phyloP scores from a whole-genome alignment of 495 filamentous ascomycete species.

The Penicillium paxilli region DNA sequence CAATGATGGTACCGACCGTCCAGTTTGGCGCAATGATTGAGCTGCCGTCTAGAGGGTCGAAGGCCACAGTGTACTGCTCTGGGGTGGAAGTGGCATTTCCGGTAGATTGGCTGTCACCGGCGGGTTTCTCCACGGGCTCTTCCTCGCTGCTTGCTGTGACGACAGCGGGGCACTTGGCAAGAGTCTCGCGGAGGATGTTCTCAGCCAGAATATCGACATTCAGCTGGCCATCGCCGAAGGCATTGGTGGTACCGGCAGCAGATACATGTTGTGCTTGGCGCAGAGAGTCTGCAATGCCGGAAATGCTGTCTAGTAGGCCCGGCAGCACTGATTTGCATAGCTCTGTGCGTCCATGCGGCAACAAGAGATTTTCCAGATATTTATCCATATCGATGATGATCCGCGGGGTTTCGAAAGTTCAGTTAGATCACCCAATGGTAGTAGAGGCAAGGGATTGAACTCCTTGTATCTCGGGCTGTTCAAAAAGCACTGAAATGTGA shows the following conservation, averaged over 20 bases:
- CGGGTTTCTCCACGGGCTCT: conserved; percentile 44
- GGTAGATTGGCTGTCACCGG: background rate
- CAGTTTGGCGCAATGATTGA: conserved; percentile 56
- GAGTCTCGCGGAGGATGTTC: conserved; percentile 37
- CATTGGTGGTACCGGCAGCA: conserved; percentile 45
- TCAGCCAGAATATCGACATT: conserved; percentile 57
- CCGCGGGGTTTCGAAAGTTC: too few relatives aligned
- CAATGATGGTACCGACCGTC: conserved; percentile 54
- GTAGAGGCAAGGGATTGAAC: too few relatives aligned
- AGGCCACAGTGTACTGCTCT: conserved; percentile 54
- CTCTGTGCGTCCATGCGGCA: conserved; percentile 5
- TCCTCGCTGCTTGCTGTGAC: conserved; percentile 52
- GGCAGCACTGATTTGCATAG: conserved; percentile 38
- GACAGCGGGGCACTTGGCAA: conserved; percentile 40
- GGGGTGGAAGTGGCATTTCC: background rate
- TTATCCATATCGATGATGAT: too few relatives aligned
- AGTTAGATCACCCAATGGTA: too few relatives aligned
- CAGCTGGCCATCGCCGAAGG: conserved; percentile 55
- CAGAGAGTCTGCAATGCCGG: conserved; percentile 33
- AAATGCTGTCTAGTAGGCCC: conserved; percentile 34
- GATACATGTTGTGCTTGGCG: conserved; percentile 39
- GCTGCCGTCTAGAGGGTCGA: conserved; percentile 55
- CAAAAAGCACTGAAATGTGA: too few relatives aligned
- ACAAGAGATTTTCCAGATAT: background rate
- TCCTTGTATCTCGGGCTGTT: too few relatives aligned